A percentile compares a stretch with the other conserved stretches of the same genome.
These are phyloP conservation scores for Monosporozyma yasuniensis DNA, from an alignment of 805 yeast genomes.

Conservation along the genomic window DNA sequence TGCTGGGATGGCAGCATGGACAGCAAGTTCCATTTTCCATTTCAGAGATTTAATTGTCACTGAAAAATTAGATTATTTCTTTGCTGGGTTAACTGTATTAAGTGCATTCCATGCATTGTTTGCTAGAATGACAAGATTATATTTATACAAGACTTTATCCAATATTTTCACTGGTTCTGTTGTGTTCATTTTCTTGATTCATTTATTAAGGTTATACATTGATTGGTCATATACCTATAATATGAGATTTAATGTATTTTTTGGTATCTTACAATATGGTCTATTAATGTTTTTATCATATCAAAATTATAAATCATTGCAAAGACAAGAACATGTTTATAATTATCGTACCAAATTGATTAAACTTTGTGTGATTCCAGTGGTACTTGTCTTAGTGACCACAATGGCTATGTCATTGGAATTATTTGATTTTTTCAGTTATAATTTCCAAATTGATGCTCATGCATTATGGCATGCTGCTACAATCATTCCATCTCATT, in stretches of 20 bases:
- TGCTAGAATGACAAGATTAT: conserved; percentile 53
- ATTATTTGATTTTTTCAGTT: conserved; percentile 78
- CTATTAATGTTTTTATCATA: conserved; percentile 26
- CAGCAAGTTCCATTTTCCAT: conserved; percentile 78
- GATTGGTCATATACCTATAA: conserved; percentile 91
- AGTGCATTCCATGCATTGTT: conserved; percentile 66
- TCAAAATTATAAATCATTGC: conserved; percentile 23
- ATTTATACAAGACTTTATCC: conserved; percentile 32
- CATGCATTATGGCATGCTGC: conserved; percentile 91
- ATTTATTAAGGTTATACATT: conserved; percentile 52
- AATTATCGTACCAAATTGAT: conserved; percentile 2
- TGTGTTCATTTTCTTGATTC: conserved; percentile 46
- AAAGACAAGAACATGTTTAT: neutral
- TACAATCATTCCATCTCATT: conserved; percentile 72
- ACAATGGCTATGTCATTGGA: conserved; percentile 80
- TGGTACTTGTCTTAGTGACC: conserved; percentile 43
- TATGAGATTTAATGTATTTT: conserved; percentile 77
- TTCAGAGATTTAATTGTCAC: conserved; percentile 72
- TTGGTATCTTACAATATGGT: conserved; percentile 69
- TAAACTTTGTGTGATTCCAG: conserved; percentile 38
- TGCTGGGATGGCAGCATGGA: conserved; percentile 81
- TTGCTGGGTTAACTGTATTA: conserved; percentile 84
- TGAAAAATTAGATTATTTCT: conserved; percentile 81
- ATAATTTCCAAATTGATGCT: conserved; percentile 67
- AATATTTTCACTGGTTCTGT: conserved; percentile 35